Percentiles rank a stretch among this genome's conserved stretches.
These are phyloP conservation scores for Saccharum hybrid DNA, from an alignment of 202 grass and related monocot genomes.

Conservation along the genomic window DNA sequence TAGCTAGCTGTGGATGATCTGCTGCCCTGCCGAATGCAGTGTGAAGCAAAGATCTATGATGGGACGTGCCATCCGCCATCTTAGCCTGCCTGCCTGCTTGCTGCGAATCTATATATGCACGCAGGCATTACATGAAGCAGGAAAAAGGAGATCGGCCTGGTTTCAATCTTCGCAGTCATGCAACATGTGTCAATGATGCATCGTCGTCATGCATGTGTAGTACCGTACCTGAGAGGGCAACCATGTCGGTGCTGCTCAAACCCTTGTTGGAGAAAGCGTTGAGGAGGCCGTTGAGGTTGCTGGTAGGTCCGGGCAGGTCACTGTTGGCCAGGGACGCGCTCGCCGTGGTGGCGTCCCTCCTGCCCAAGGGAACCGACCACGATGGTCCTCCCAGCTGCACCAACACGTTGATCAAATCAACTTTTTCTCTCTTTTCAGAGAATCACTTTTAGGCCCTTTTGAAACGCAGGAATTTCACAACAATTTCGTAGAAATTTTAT, in stretches of 20 bases:
- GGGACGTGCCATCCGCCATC: slow-evolving; percentile 4
- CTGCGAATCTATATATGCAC: not conserved
- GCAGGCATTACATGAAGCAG: not conserved
- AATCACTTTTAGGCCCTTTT: not conserved
- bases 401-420: not conserved
- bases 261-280: slow-evolving; percentile 59
- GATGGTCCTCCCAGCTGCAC: slow-evolving; percentile 62
- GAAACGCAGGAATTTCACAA: too few species aligned
- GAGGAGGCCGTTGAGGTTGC: slow-evolving; percentile 48
- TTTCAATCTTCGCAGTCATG: not conserved
- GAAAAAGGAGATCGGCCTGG: not conserved
- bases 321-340: slow-evolving; percentile 55
- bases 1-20: not conserved
- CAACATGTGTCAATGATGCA: not conserved
- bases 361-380: slow-evolving; percentile 61
- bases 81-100: not conserved
- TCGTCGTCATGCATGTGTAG: not conserved
- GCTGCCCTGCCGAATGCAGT: not conserved
- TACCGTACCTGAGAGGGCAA: slow-evolving; percentile 57
- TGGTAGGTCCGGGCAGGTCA: slow-evolving; percentile 51
- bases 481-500: too few species aligned
- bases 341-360: slow-evolving; percentile 64
- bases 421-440: not conserved
- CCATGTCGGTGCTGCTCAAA: slow-evolving; percentile 59
- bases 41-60: slow-evolving; percentile 9